Evolutionary conservation across 2,329 filamentous ascomycete genomes (phyloP).

Genomic region (Aspergillus sojae): DNA sequence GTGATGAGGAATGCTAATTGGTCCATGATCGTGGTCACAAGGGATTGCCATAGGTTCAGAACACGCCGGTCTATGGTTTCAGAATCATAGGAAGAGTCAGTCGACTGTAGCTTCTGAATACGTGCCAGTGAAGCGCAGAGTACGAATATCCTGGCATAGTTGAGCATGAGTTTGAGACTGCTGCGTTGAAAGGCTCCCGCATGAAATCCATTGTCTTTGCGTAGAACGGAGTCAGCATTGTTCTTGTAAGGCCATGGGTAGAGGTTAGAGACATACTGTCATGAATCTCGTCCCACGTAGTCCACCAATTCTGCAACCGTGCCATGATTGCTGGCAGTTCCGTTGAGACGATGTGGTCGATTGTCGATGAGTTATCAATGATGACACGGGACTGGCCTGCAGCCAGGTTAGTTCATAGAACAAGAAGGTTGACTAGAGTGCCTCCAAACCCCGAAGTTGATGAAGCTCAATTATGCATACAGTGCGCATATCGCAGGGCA

Average conservation of each 20-base stretch:
- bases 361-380: slow-evolving; percentile 31
- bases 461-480: slow-evolving; percentile 39
- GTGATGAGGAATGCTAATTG: slow-evolving; percentile 35
- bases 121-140: slow-evolving; percentile 36
- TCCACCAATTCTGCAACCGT: slow-evolving; percentile 37
- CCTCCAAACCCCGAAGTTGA: slow-evolving; percentile 34
- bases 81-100: slow-evolving; percentile 19
- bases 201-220: slow-evolving; percentile 38
- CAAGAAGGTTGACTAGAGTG: background rate
- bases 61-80: slow-evolving; percentile 28
- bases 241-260: background rate
- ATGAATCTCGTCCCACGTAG: slow-evolving; percentile 39
- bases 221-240: background rate
- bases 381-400: slow-evolving; percentile 32
- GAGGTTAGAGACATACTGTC: slow-evolving; percentile 26
- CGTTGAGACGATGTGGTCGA: slow-evolving; percentile 27
- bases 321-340: slow-evolving; percentile 37
- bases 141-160: slow-evolving; percentile 37
- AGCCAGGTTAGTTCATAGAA: background rate
- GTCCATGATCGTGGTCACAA: slow-evolving; percentile 37
- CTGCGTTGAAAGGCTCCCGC: slow-evolving; percentile 39
- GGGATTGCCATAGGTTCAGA: slow-evolving; percentile 33
- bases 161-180: slow-evolving; percentile 37
- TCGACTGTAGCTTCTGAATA: slow-evolving; percentile 37
- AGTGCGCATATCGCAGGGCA: slow-evolving; percentile 38